Conservation (phyloP, 1,139 yeast genomes). For the Debaryomyces subglobosus region DNA sequence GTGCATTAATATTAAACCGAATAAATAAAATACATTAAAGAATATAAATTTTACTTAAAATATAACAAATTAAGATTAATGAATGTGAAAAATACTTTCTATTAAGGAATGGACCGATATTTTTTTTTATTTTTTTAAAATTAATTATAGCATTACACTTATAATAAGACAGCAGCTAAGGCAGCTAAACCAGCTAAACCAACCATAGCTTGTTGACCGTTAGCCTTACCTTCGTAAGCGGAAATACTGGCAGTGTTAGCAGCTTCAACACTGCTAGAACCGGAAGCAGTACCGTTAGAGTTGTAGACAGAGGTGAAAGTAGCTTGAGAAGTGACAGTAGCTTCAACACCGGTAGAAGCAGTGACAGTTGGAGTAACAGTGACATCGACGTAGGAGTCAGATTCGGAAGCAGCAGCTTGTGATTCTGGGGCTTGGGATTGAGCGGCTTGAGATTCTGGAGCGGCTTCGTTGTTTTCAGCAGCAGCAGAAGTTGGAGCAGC, state of each 20-base stretch:
- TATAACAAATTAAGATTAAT: not conserved
- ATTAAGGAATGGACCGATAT: conserved; percentile 1
- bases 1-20: not conserved
- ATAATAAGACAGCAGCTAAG: conserved; percentile 46
- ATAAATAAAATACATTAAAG: conserved; percentile 5
- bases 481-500: conserved; percentile 11
- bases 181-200: conserved; percentile 51
- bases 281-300: conserved; percentile 18
- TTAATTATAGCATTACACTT: conserved; percentile 16
- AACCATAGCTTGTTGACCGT: conserved; percentile 28
- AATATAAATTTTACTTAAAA: conserved; percentile 2
- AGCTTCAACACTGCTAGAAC: conserved; percentile 21
- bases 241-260: conserved; percentile 24
- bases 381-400: conserved; percentile 27
- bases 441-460: conserved; percentile 13
- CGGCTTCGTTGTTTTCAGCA: conserved; percentile 1
- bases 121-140: conserved; percentile 7
- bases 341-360: conserved; percentile 39
- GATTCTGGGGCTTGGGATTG: conserved; percentile 17
- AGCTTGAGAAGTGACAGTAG: conserved; percentile 37
- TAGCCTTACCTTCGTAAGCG: conserved; percentile 34
- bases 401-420: conserved; percentile 21
- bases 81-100: conserved; percentile 3
- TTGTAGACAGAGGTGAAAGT: conserved; percentile 31
- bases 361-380: conserved; percentile 41